A percentile compares a stretch with the other conserved stretches of the same genome.
phyloP scores from a whole-genome alignment of 768 basidiomycete species.

The Tricholoma furcatifolium region DNA sequence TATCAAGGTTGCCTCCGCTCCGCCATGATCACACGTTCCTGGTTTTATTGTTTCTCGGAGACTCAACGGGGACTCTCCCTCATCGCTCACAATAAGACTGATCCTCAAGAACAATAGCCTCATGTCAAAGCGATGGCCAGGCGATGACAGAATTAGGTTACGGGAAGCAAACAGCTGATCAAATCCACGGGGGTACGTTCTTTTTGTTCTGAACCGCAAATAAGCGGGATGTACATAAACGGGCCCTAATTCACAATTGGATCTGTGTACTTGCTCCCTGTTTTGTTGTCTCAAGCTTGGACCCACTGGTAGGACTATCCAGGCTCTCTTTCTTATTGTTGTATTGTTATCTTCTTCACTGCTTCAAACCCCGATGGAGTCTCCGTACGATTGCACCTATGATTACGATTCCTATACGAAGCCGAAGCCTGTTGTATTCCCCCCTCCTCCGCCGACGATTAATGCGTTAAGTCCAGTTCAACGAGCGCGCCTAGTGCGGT shows the following conservation, averaged over 20 bases:
- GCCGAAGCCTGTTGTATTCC: conserved; percentile 31
- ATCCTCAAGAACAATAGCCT: conserved; percentile 10
- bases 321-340: conserved; percentile 3
- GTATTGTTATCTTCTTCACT: not conserved
- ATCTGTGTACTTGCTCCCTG: conserved; percentile 1
- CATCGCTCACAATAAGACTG: not conserved
- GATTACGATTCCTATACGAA: not conserved
- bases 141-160: not conserved
- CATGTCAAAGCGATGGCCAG: not conserved
- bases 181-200: not conserved
- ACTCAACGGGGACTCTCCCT: not conserved
- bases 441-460: conserved; percentile 55
- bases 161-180: conserved; percentile 6
- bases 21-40: not conserved
- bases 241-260: not conserved
- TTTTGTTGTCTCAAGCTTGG: not conserved
- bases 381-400: not conserved
- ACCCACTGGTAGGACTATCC: conserved; percentile 7
- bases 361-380: not conserved
- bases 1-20: no score
- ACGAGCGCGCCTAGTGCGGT: conserved; percentile 54
- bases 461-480: conserved; percentile 52
- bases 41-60: conserved; percentile 3
- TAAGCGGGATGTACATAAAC: not conserved
- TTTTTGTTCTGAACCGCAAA: conserved; percentile 9